phyloP scores from a whole-genome alignment of 2,329 filamentous ascomycete genomes.

The Westerdykella sp. region DNA sequence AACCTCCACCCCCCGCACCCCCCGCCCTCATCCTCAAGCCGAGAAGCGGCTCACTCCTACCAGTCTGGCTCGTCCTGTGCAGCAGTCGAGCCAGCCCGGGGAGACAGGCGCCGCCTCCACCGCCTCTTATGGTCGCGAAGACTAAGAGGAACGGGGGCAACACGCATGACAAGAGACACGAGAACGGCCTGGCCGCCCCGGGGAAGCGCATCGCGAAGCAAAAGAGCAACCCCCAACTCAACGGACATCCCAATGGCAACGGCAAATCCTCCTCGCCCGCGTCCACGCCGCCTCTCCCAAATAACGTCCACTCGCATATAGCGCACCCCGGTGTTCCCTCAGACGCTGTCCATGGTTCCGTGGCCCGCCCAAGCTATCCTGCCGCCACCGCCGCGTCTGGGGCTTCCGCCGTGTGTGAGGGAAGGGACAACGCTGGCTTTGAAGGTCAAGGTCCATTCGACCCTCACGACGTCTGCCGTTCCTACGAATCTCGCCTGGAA shows the following conservation, averaged over 20 bases:
- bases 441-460: slow-evolving; percentile 38
- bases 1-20: slow-evolving; percentile 11
- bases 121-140: slow-evolving; percentile 45
- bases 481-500: slow-evolving; percentile 15
- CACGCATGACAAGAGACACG: slow-evolving; percentile 59
- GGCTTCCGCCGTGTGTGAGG: slow-evolving; percentile 4
- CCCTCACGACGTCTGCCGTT: slow-evolving; percentile 31
- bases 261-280: slow-evolving; percentile 18
- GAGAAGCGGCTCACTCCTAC: slow-evolving; percentile 34
- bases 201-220: slow-evolving; percentile 58
- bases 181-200: slow-evolving; percentile 78
- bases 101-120: slow-evolving; percentile 29
- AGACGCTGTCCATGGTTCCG: slow-evolving; percentile 5
- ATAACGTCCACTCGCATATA: slow-evolving; percentile 34
- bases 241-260: slow-evolving; percentile 40
- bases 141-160: slow-evolving; percentile 42
- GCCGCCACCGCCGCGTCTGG: slow-evolving; percentile 6
- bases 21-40: slow-evolving; percentile 6
- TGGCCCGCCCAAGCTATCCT: slow-evolving; percentile 1
- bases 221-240: slow-evolving; percentile 42
- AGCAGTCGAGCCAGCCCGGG: slow-evolving; percentile 38
- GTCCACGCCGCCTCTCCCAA: slow-evolving; percentile 34
- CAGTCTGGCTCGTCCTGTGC: slow-evolving; percentile 43
- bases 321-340: slow-evolving; percentile 12
- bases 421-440: slow-evolving; percentile 34